These are phyloP conservation scores for Fusarium cicatricum DNA, from an alignment of 2,329 filamentous ascomycete genomes.

Conservation along the genomic window DNA sequence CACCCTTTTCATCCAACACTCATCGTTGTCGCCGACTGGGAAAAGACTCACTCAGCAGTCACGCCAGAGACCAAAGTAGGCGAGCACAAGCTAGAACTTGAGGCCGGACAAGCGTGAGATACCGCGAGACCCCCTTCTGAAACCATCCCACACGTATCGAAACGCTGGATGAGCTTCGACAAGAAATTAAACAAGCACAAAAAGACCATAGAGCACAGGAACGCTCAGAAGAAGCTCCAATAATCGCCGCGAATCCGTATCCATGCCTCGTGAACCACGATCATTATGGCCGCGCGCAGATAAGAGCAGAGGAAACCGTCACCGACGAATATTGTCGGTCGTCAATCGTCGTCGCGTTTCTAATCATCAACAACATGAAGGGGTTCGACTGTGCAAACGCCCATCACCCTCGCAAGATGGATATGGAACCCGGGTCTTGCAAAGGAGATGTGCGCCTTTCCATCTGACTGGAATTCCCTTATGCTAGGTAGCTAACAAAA, in stretches of 20 bases:
- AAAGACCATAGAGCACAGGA: not conserved
- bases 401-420: not conserved
- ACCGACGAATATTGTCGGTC: constrained; percentile 8
- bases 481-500: not conserved
- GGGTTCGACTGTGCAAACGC: constrained; percentile 1
- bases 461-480: not conserved
- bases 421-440: not conserved
- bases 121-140: not conserved
- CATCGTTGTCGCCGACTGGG: not conserved
- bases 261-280: not conserved
- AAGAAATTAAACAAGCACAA: not conserved
- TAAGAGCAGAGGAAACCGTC: not conserved
- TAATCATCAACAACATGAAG: constrained; percentile 25
- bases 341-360: constrained; percentile 27
- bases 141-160: constrained; percentile 1
- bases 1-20: not conserved
- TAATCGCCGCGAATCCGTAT: not conserved
- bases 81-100: constrained; percentile 23
- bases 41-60: not conserved
- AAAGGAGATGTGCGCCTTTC: not conserved
- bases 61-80: not conserved
- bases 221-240: not conserved
- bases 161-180: constrained; percentile 1
- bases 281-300: not conserved
- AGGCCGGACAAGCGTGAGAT: not conserved